Base-by-base conservation (phyloP, 305 asterid species). In the Fraxinus dipetala region DNA sequence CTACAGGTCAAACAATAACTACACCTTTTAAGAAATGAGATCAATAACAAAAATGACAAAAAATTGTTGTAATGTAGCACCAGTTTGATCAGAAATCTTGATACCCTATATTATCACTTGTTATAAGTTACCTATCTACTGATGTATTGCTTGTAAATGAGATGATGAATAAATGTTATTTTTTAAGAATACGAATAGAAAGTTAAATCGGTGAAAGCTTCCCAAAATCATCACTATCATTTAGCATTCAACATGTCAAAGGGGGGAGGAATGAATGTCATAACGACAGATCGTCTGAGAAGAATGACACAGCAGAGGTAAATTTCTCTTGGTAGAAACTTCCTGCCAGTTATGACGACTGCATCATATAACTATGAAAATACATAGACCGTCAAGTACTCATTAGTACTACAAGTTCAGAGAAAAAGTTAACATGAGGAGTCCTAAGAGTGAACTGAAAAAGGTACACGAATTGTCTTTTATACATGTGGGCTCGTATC, bases 21-120 rank as follows among this genome's bases (percentile, higher is more conserved):
- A 82, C 40, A 81, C 72, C 82, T 61, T 43, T 78, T 56, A 34
- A 59, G 63, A 30, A 77, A 77, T 30, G 40, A 5, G 38, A n/a
- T 38, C 35, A 28, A 65, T 9, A 65, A 65, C 31, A 65, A 79
- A 79, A 36, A 35, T 2, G 18, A 67, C 11, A 80, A 65, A 77
- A 28, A 43, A 36, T 31, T 6, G 51, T 20, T 30, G 13, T 78
- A 48, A 61, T 78, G 61, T 32, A 56, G 13, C 73, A 78, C 54
- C 72, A 72, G 32, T 61, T 65, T 34, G 75, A 76, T 76, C 72
- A 76, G 72, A 72, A 56, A 22, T 51, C 20, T 11, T 13, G 80
- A 72, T 5, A 63, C 72, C 36, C 20, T 26, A 78, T 24, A 7
- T 54, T 54, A 54, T 54, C 14, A 30, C 31, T 72, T 7, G n/a